Evolutionary conservation across 305 asterid genomes (phyloP).

Genomic region (Fraxinus sp.): DNA sequence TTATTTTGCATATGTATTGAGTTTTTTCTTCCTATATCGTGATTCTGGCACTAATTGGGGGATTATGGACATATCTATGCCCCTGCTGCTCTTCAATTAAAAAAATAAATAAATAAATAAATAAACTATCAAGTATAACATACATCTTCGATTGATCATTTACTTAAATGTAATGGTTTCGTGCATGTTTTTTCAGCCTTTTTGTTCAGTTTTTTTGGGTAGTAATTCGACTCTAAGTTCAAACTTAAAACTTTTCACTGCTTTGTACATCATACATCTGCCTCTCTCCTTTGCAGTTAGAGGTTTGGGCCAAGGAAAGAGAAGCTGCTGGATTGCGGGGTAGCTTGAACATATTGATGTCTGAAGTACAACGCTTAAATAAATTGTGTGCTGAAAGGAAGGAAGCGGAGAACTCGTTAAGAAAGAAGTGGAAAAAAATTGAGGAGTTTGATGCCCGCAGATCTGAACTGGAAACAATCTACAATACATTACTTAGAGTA

Average conservation of each 20-base stretch:
- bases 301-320: slow-evolving; percentile 95
- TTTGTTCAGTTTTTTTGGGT: slow-evolving; percentile 12
- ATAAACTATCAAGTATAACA: background rate
- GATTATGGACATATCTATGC: background rate
- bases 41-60: background rate
- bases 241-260: slow-evolving; percentile 7
- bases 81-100: background rate
- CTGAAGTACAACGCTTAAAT: slow-evolving; percentile 84
- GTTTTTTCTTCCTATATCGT: background rate
- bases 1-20: background rate
- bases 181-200: background rate
- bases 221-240: background rate
- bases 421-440: slow-evolving; percentile 93
- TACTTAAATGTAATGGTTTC: background rate
- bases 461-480: slow-evolving; percentile 83
- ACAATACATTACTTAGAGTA: slow-evolving; percentile 76
- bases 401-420: slow-evolving; percentile 90
- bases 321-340: slow-evolving; percentile 91
- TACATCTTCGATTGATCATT: background rate
- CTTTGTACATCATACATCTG: background rate
- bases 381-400: slow-evolving; percentile 86
- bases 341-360: slow-evolving; percentile 68
- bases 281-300: slow-evolving; percentile 52
- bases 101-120: too few relatives aligned
- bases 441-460: slow-evolving; percentile 94